Evolutionary conservation across 345 rosid species (phyloP), one percentile per base, ranked within the genome.

Genomic region (Gossypium anomalum): DNA sequence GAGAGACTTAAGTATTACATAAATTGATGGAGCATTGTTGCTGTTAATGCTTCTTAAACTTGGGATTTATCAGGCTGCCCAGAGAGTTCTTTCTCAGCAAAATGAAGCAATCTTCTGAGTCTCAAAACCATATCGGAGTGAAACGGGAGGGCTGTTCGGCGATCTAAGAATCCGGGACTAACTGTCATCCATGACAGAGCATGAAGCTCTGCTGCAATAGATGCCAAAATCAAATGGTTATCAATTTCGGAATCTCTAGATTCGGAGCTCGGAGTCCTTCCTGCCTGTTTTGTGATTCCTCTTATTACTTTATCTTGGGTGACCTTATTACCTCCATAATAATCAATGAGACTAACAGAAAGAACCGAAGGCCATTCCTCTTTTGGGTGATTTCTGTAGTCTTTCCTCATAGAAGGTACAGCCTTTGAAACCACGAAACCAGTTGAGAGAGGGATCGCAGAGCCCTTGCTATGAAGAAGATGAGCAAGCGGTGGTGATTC

Each of bases 401-500:
- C 98, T 78, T 84, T 96, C 81, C 92, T 85, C 93, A 89, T 85
- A 20, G 97, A 87, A 59, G 97, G 95, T 59, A 93, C 92, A 64
- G 98, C 91, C 85, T 89, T 96, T 20, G 98, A 92, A 77, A 88
- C 93, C 69, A 93, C 93, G 79, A 96, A 96, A 63, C 92, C 99
- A 2, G 93, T 93, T 41, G 97, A 90, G 53, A 96, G 87, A 29
- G 97, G 94, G 71, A 92, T 87, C 43, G 97, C 94, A 63, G 81
- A 82, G 19, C 99, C 99, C 87, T 92, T 92, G 82, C 99, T 96
- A 64, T 96, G 99, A 71, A 96, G 97, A 81, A 96, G 97, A 82
- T 96, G 97, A 69, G 98, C 99, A 60, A 96, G 92, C 5, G 99
- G 99, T 44, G 99, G 99, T 72, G 99, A 96, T 68, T 96, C 99